phyloP scores from a whole-genome alignment of 306 rosid genomes.

The Dicorynia guianensis region DNA sequence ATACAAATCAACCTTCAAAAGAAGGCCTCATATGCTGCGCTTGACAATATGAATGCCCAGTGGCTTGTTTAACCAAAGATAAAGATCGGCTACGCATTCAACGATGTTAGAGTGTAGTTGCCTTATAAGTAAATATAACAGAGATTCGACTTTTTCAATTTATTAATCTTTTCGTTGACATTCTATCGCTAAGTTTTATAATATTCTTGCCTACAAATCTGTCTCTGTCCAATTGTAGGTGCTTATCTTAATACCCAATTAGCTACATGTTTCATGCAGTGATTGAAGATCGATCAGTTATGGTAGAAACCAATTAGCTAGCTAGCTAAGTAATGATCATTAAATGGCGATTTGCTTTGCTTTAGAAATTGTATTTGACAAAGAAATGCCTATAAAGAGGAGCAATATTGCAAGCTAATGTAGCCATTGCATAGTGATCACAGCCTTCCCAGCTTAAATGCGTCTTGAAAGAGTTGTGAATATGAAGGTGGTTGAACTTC shows the following conservation, averaged over 20 bases:
- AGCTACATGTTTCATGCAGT: constrained; percentile 11
- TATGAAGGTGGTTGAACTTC: constrained; percentile 33
- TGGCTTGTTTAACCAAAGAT: no score
- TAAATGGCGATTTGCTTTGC: background rate
- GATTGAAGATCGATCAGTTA: background rate
- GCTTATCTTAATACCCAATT: background rate
- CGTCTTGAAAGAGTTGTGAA: background rate
- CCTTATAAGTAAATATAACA: background rate
- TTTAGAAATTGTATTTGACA: background rate
- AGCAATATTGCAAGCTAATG: background rate
- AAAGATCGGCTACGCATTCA: background rate
- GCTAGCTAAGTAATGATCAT: no score
- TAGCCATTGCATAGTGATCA: background rate
- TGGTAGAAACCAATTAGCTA: background rate
- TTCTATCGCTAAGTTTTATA: background rate
- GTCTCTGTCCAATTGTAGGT: background rate
- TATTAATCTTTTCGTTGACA: background rate
- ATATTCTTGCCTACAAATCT: no score
- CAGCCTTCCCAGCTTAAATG: no score
- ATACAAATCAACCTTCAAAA: no score
- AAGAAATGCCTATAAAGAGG: constrained; percentile 40
- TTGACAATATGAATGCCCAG: no score
- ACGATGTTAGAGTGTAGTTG: background rate
- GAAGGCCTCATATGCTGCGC: no score
- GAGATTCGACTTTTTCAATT: background rate